Base-by-base conservation (phyloP, 345 rosid genomes). In the Boechera divaricarpa region DNA sequence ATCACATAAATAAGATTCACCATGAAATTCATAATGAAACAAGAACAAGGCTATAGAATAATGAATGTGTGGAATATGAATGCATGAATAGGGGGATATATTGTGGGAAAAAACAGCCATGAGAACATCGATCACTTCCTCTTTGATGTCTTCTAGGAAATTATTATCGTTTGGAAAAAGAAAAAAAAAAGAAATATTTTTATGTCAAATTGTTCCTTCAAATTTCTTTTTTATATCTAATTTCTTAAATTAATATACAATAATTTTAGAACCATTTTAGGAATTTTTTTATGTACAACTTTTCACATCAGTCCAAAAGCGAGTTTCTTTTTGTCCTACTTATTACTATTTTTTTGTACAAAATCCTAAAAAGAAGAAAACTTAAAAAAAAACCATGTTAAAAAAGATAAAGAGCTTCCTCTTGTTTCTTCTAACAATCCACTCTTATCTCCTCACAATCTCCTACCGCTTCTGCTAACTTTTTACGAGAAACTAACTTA, bases 401-500 rank as follows among this genome's bases (percentile, higher is more conserved):
- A 48, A 10, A n/a, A 63, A 63, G 41, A 68, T 29, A 47, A 48
- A 49, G 68, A 63, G 72, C 61, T 21, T 65, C 56, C 72, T 65
- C 62, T 63, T 47, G 67, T 62, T 33, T 29, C 79, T 68, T 51
- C 56, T 21, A 69, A 52, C 69, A 69, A 53, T 52, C 58, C 36
- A 69, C 70, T 61, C 68, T 67, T 36, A 67, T 75, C 60, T 58
- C 35, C 67, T 59, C 56, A 32, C 52, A 74, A 12, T 31, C 52
- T 39, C 67, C 76, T 77, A 71, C 45, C 13, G 45, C 65, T 61
- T 71, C 67, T 63, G 66, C 85, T 86, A 85, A 77, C 75, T 21
- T 60, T 71, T 28, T 65, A 70, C 71, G 45, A 64, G 76, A 83
- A 51, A 66, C 47, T 65, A 76, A 72, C 10, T 86, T 90, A 94